A percentile compares a stretch with the other conserved stretches of the same genome.
phyloP scores from a whole-genome alignment of 805 yeast genomes.

The Cyberlindnera maritima region DNA sequence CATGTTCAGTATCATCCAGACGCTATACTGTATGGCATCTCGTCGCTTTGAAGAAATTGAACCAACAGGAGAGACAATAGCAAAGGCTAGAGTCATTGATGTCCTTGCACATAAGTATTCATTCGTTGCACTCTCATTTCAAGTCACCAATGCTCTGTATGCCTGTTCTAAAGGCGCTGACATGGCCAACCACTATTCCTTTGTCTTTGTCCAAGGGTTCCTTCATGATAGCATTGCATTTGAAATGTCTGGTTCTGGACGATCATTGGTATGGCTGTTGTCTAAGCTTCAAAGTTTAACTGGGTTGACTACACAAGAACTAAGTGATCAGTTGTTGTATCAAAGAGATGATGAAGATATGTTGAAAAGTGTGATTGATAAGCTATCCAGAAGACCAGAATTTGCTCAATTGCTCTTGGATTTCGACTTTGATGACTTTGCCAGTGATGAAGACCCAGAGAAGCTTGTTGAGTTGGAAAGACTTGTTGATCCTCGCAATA shows the following conservation, averaged over 20 bases:
- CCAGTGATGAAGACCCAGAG: not conserved
- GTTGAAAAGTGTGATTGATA: not conserved
- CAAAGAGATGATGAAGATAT: not conserved
- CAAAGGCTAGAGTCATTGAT: not conserved
- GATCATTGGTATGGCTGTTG: not conserved
- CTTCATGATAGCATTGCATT: not conserved
- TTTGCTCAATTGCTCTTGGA: not conserved
- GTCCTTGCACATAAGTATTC: not conserved
- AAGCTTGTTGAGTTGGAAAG: not conserved
- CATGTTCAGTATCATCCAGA: not conserved
- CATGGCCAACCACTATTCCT: not conserved
- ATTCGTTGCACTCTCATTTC: not conserved
- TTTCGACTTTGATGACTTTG: not conserved
- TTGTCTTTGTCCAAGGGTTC: not conserved
- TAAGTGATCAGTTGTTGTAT: not conserved
- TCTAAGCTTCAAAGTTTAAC: not conserved
- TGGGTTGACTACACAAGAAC: not conserved
- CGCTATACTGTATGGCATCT: not conserved
- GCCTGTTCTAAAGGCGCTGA: not conserved
- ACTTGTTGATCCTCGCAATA: not conserved
- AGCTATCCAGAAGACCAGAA: not conserved
- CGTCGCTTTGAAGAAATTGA: not conserved
- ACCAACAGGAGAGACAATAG: not conserved
- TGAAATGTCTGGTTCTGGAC: not conserved
- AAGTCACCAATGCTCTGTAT: too few species aligned